Base-by-base conservation (phyloP, 768 basidiomycete genomes). In the Suillus decipiens region DNA sequence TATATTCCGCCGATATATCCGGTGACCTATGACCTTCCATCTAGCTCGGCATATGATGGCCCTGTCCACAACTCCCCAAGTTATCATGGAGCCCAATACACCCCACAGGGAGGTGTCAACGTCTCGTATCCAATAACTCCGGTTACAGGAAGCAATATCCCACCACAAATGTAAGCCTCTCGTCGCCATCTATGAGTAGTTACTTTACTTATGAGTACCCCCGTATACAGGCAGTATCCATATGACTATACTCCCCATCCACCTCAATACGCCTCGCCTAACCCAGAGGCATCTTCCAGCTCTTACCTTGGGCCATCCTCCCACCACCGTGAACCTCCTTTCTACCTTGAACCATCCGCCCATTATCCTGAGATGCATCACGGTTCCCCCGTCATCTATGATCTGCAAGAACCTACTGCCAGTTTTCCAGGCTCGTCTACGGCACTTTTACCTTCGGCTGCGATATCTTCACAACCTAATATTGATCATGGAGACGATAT, bases 111-210 rank as follows among this genome's bases (percentile, higher is more conserved):
- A 39, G 24, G 37, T 2, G 15, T 17, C n/a, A 10, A 15, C 1
- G 1, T 10, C 5, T 15, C 2, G 22, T 4, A 2, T 37, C 0
- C n/a, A 5, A 8, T 3, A 0, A 14, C 0, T 37, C 24, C 24
- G 5, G 36, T 37, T 15, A 15, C 36, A 37, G 37, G 22, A 5
- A 10, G 2, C 2, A 24, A 56, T 9, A 15, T 17, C 15, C 7
- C 22, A 24, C 28, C 1, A 12, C 22, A 12, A 39, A 10, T 4
- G 55, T 56, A 56, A 39, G 55, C 10, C 22, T 14, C 15, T 28
- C 36, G 9, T 22, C 15, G 24, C 9, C 55, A 28, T 56, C 8
- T 56, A 39, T 17, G 37, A 56, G 24, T 28, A 39, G 37, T 24
- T 17, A 17, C 36, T 56, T 24, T 56, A 9, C 55, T 56, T 10